A percentile compares a stretch with the other conserved stretches of the same genome.
phyloP scores from a whole-genome alignment of 768 basidiomycete species.

The Hypholoma fasciculare region DNA sequence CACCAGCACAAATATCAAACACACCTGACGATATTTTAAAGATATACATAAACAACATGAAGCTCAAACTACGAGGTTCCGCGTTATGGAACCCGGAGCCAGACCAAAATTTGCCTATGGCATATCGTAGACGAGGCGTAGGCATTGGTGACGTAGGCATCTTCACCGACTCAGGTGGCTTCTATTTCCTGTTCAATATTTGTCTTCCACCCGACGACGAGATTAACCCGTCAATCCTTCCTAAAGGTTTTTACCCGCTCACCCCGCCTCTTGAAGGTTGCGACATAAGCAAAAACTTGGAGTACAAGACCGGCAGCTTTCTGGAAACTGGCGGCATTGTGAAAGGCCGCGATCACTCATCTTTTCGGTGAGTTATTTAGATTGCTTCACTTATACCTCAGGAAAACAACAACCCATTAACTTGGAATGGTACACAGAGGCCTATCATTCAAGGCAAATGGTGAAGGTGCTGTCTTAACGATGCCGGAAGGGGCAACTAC shows the following conservation, averaged over 20 bases:
- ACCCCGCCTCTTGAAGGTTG: not conserved
- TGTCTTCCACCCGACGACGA: slow-evolving; percentile 6
- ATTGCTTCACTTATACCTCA: not conserved
- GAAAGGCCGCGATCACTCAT: not conserved
- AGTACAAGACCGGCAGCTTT: slow-evolving; percentile 10
- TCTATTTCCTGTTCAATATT: slow-evolving; percentile 20
- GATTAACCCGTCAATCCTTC: slow-evolving; percentile 11
- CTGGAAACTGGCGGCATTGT: slow-evolving; percentile 8
- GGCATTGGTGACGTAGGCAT: slow-evolving; percentile 19
- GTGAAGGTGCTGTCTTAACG: slow-evolving; percentile 21
- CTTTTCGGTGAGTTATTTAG: not conserved
- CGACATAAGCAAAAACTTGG: slow-evolving; percentile 5
- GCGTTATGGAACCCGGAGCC: slow-evolving; percentile 18
- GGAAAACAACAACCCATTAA: no score
- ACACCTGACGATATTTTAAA: not conserved
- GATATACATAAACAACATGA: slow-evolving; percentile 13
- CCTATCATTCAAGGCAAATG: slow-evolving; percentile 12
- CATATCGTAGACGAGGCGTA: slow-evolving; percentile 10
- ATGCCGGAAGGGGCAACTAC: slow-evolving; percentile 21
- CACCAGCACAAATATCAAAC: not conserved
- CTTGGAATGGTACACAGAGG: not conserved
- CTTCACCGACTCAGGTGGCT: slow-evolving; percentile 10
- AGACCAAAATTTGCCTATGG: slow-evolving; percentile 6
- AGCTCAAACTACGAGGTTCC: slow-evolving; percentile 8
- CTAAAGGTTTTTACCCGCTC: slow-evolving; percentile 7